Base-by-base conservation (phyloP, 2,329 filamentous ascomycete genomes). In the Emergomyces pasteurianus region DNA sequence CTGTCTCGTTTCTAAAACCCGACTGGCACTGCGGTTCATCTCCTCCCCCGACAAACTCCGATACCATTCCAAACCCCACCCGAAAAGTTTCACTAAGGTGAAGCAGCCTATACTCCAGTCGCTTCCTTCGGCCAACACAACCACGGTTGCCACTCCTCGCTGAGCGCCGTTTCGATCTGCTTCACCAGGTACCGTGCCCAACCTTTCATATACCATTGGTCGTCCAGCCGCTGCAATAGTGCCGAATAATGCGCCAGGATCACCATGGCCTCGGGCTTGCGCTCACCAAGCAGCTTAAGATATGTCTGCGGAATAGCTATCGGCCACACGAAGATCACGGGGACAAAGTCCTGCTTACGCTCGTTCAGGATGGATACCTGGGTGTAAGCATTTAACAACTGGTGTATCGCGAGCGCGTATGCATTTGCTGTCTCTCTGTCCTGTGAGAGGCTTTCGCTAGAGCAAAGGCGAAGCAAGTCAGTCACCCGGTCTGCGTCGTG, bases 171-270 rank as follows among this genome's bases (percentile, higher is more conserved):
- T 54, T 65, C 64, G 52, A 71, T 66, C 21, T 67, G 66, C 46
- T 67, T 64, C 18, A 71, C 63, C 59, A 70, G 65, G 47, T 70
- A 68, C 38, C 61, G 61, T 40, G 68, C 67, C 68, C 68, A 69
- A 28, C 69, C 68, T 36, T 43, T 61, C 59, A 71, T 65, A 59
- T 68, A 71, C 69, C 69, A 71, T 23, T 64, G 67, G 43, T 66
- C 63, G 47, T 68, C 59, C n/a, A 64, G 63, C 66, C 66, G 65
- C 42, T 68, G 64, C 34, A 71, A 65, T 28, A 71, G 61, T 9
- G 68, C 68, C 34, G 68, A 67, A 57, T 69, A 71, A 54, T 71
- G 65, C 36, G 69, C 69, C 23, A 71, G 65, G 23, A 71, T 69
- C 53, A 70, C 64, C 61, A 71, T 62, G 1, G 69, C 69, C 58